These are phyloP conservation scores for Candida ascalaphidarum DNA, from an alignment of 805 yeast genomes.

Conservation along the genomic window DNA sequence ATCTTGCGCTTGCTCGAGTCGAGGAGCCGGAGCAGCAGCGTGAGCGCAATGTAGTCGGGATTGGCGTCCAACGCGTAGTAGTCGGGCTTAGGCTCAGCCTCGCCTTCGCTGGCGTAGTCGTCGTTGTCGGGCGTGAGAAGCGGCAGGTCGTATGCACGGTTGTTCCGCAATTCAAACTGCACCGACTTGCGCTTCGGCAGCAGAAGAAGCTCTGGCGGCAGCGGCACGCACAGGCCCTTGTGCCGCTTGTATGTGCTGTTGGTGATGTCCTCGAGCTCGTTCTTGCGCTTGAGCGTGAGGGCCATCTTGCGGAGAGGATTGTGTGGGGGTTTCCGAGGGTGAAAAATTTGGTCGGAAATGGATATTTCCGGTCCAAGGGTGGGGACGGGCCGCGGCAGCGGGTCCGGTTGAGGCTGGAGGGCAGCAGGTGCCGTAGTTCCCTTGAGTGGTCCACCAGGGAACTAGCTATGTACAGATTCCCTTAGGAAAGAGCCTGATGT, in stretches of 20 bases:
- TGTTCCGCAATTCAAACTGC: conserved; percentile 15
- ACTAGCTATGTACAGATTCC: no score
- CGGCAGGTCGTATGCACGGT: conserved; percentile 24
- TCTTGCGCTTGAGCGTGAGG: conserved; percentile 28
- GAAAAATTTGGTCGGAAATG: no score
- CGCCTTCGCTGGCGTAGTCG: conserved; percentile 3
- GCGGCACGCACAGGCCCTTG: neutral
- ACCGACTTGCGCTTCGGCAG: conserved; percentile 16
- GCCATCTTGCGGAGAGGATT: no score
- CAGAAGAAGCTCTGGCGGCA: conserved; percentile 6
- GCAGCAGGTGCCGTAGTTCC: no score
- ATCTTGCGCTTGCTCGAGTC: conserved; percentile 13
- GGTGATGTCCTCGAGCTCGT: conserved; percentile 31
- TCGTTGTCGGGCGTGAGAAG: conserved; percentile 32
- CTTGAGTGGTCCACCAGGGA: no score
- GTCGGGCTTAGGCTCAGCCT: conserved; percentile 1
- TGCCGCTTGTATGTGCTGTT: conserved; percentile 8
- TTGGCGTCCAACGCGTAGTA: conserved; percentile 13
- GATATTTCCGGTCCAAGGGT: no score
- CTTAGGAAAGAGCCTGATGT: no score
- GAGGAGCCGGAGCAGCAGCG: conserved; percentile 23
- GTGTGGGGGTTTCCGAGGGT: no score
- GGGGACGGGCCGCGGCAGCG: no score
- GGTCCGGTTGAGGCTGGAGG: no score
- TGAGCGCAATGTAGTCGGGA: conserved; percentile 28